Base-by-base conservation (phyloP, 1,139 yeast genomes). In the Yamadazyma siamensis region DNA sequence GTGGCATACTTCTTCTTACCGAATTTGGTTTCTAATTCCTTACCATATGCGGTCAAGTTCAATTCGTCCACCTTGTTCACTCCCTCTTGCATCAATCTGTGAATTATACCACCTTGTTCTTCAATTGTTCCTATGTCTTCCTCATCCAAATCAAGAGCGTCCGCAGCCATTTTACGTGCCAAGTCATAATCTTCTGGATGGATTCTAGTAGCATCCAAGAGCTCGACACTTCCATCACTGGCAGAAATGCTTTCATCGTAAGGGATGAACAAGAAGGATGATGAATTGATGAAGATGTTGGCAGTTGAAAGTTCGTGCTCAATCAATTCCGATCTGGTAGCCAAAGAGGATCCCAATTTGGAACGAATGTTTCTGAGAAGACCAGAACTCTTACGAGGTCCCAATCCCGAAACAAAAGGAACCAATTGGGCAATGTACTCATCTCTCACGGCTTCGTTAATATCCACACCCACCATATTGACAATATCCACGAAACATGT, bases 131-230 rank as follows among this genome's bases (percentile, higher is more conserved):
- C 86, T 52, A 86, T 72, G 47, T 89, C 96, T 58, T 89, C 97
- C 50, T 94, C 98, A 50, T 89, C 96, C 43, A 88, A 72, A 50
- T 94, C 99, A 41, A 91, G 70, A 1, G 98, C 97, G 65, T 91
- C 98, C 3, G 96, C 94, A 7, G 97, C 97, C 88, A 91, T 89
- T 54, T 91, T 91, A 34, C 94, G 77, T 2, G 97, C 97, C 46
- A 91, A 71, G 39, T 86, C 95, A 53, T 91, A 91, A 59, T 91
- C 98, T 58, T 94, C 97, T 4, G 98, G 98, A 49, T 91, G 99
- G 27, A 94, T 88, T 61, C 98, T 77, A 0, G 98, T 91, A 21
- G 94, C 89, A 59, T 91, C 99, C 42, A 91, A 69, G 31, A 85
- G 68, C 49, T 91, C 97, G 24, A 84, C 75, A 24, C 79, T 46